Conservation (phyloP, 2,329 filamentous ascomycete genomes). For the Cladosporium sp. region DNA sequence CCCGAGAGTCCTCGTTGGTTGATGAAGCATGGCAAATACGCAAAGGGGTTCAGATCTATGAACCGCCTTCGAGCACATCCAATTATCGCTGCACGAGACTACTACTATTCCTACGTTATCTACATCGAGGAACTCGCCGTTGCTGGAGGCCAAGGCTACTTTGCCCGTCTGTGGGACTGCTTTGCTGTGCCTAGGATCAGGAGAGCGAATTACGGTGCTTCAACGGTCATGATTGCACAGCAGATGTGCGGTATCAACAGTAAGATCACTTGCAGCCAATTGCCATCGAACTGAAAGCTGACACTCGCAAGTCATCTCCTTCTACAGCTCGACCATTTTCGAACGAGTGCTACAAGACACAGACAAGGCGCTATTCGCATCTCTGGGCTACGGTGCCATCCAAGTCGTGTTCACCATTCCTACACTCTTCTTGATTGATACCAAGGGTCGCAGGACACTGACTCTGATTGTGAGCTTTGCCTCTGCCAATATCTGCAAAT, state of each 20-base stretch:
- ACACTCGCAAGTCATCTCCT: constrained; percentile 28
- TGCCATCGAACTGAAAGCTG: neutral
- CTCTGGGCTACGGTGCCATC: constrained; percentile 42
- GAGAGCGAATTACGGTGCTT: constrained; percentile 35
- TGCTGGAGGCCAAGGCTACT: constrained; percentile 36
- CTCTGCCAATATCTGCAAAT: neutral
- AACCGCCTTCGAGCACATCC: constrained; percentile 43
- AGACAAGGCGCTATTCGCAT: constrained; percentile 35
- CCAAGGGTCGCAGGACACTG: constrained; percentile 41
- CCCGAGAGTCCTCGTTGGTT: constrained; percentile 47
- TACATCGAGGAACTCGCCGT: constrained; percentile 31
- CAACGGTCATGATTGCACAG: constrained; percentile 34
- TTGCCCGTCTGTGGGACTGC: constrained; percentile 43
- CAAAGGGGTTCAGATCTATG: constrained; percentile 48
- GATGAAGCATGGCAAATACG: constrained; percentile 43
- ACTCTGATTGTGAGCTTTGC: constrained; percentile 21
- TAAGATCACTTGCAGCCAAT: constrained; percentile 7
- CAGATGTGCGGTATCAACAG: constrained; percentile 34
- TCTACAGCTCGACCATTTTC: constrained; percentile 36
- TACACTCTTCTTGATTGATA: constrained; percentile 43
- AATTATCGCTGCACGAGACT: constrained; percentile 52
- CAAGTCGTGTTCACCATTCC: constrained; percentile 44
- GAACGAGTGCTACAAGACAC: constrained; percentile 32
- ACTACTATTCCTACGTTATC: constrained; percentile 47
- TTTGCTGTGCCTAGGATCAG: constrained; percentile 45